Base-by-base conservation (phyloP, 2,329 filamentous ascomycete species). In the Coniochaeta ligniaria region DNA sequence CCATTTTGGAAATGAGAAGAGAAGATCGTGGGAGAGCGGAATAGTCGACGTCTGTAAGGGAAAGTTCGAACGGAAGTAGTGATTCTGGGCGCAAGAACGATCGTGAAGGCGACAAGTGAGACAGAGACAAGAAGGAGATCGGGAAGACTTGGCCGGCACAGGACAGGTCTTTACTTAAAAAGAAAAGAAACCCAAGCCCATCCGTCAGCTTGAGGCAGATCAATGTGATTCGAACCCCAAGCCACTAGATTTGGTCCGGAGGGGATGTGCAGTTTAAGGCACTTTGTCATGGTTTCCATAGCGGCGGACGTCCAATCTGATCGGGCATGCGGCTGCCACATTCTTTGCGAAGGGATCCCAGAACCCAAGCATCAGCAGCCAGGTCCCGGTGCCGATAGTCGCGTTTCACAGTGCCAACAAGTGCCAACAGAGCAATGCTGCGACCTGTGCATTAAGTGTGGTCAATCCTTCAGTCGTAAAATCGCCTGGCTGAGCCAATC, bases 1-100 rank as follows among this genome's bases (percentile, higher is more conserved):
- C 62, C 63, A 65, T 64, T 26, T 56, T 55, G 45, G 31, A 17
- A 26, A 16, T 11, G 20, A 12, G 20, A 6, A 26, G 26, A 14
- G 26, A 9, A 24, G 20, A 26, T 26, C 6, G 43, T 3, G 22
- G 43, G 4, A 26, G 43, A 47, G 43, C 11, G 16, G 38, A 41
- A n/a, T n/a, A 41, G 38, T 41, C 16, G 17, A n/a, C 38, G 5
- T 31, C 3, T 41, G 11, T 6, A 20, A 41, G 6, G 38, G 6
- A 3, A 38, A 4, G 38, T 41, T 41, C 9, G 16, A 17, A 3
- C 43, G 43, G 4, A 47, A 24, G 11, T 3, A 24, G 20, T 2
- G 24, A 36, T 14, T 36, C 12, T 3, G 12, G 7, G 35, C 7
- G 7, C 3, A 36, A 7, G 28, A 31, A 31, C 28, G 28, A 31